phyloP scores from a whole-genome alignment of 208 protist species.

The Leishmania tarentolae region DNA sequence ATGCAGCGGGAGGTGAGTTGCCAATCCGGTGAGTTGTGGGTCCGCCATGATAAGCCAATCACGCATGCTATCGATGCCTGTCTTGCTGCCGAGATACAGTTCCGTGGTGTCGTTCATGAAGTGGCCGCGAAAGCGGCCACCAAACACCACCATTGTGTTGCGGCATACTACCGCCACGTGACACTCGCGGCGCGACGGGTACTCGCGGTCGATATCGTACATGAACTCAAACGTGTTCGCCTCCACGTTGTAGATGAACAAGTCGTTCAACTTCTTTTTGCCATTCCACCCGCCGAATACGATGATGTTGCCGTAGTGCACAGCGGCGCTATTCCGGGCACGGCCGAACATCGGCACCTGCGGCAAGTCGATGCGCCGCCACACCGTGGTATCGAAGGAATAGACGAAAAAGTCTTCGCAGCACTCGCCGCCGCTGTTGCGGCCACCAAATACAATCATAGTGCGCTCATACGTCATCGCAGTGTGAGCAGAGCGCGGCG shows the following conservation, averaged over 20 bases:
- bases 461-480: constrained; percentile 79
- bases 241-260: constrained; percentile 86
- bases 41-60: constrained; percentile 62
- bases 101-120: constrained; percentile 88
- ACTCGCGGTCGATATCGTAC: constrained; percentile 64
- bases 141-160: constrained; percentile 91
- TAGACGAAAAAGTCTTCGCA: constrained; percentile 88
- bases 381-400: constrained; percentile 78
- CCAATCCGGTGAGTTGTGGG: constrained; percentile 26
- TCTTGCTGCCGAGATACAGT: constrained; percentile 69
- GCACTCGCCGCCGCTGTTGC: constrained; percentile 74
- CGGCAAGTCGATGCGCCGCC: constrained; percentile 54
- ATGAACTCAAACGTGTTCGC: constrained; percentile 64
- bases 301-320: constrained; percentile 81
- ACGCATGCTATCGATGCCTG: constrained; percentile 46
- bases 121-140: constrained; percentile 82
- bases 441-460: constrained; percentile 91
- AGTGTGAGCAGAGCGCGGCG: constrained; percentile 80
- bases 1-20: constrained; percentile 43
- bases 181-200: constrained; percentile 83
- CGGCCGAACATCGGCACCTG: constrained; percentile 64
- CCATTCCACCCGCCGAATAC: constrained; percentile 91
- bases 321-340: constrained; percentile 85
- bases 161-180: constrained; percentile 83
- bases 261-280: constrained; percentile 87